phyloP scores from a whole-genome alignment of 768 basidiomycete species.

The Calocybe cyanea region DNA sequence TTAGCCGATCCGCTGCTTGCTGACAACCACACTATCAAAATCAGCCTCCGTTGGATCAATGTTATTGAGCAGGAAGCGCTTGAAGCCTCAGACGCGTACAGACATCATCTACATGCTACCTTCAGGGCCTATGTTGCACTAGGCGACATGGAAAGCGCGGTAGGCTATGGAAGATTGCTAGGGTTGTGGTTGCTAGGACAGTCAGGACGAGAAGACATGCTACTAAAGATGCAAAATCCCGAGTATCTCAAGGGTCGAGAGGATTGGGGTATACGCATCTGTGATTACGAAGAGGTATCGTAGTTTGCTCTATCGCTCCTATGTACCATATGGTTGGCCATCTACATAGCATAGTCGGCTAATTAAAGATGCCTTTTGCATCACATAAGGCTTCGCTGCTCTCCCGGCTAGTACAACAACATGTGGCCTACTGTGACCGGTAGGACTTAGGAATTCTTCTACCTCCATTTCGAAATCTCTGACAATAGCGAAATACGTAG shows the following conservation, averaged over 20 bases:
- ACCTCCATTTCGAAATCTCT: too few species aligned
- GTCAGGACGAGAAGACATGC: slow-evolving; percentile 11
- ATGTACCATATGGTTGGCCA: too few species aligned
- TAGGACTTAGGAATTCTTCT: too few species aligned
- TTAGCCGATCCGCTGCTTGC: slow-evolving; percentile 12
- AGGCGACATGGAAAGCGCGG: slow-evolving; percentile 13
- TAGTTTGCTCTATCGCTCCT: not conserved
- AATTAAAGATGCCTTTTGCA: too few species aligned
- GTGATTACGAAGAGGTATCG: slow-evolving; percentile 2
- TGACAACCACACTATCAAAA: slow-evolving; percentile 17
- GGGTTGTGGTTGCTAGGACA: slow-evolving; percentile 14
- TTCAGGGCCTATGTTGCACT: slow-evolving; percentile 16
- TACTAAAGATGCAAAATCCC: slow-evolving; percentile 8
- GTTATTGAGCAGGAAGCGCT: slow-evolving; percentile 17
- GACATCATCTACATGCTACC: slow-evolving; percentile 16
- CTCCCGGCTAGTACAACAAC: too few species aligned
- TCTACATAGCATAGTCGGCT: too few species aligned
- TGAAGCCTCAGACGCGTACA: slow-evolving; percentile 15
- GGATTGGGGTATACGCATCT: slow-evolving; percentile 10
- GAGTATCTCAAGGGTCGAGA: slow-evolving; percentile 10
- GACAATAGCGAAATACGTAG: too few species aligned
- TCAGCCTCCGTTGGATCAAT: slow-evolving; percentile 16
- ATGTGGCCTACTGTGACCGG: too few species aligned
- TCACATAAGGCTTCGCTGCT: too few species aligned
- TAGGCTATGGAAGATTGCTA: slow-evolving; percentile 15